Percentiles rank a stretch among this genome's conserved stretches.
These are phyloP conservation scores for Gentiana straminea DNA, from an alignment of 257 asterid genomes.

Conservation along the genomic window DNA sequence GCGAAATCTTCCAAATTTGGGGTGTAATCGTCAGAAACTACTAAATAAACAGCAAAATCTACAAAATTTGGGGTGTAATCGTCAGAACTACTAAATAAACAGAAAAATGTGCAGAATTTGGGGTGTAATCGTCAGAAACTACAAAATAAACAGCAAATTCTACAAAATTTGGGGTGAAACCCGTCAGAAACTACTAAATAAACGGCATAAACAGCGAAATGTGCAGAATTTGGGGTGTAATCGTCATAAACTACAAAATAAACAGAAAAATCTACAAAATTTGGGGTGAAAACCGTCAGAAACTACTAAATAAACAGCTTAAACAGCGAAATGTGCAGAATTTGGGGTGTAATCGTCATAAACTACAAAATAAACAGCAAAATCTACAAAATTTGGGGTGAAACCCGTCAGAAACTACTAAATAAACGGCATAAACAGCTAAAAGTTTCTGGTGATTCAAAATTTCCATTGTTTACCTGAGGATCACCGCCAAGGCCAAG, in stretches of 20 bases:
- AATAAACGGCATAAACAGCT: conserved; percentile 4
- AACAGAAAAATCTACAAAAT: conserved; percentile 42
- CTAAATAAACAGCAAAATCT: conserved; percentile 37
- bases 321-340: no score
- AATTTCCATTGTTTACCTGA: conserved; percentile 32
- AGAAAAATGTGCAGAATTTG: neutral
- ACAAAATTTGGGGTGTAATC: conserved; percentile 15
- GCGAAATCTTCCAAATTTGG: conserved; percentile 1
- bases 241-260: conserved; percentile 13
- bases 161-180: conserved; percentile 20
- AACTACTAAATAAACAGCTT: conserved; percentile 3
- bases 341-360: conserved; percentile 11
- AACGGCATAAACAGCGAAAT: no score
- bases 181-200: conserved; percentile 13
- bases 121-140: conserved; percentile 11
- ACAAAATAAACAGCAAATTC: conserved; percentile 31
- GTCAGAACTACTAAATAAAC: conserved; percentile 11
- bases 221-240: conserved; percentile 1
- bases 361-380: conserved; percentile 16
- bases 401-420: conserved; percentile 12
- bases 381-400: conserved; percentile 37
- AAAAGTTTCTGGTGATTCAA: neutral
- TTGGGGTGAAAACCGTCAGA: conserved; percentile 10
- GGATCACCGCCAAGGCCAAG: conserved; percentile 96
- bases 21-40: conserved; percentile 11